A percentile compares a stretch with the other conserved stretches of the same genome.
Evolutionary conservation across 2,329 filamentous ascomycete genomes (phyloP).

Genomic region (Akanthomyces lecanii): DNA sequence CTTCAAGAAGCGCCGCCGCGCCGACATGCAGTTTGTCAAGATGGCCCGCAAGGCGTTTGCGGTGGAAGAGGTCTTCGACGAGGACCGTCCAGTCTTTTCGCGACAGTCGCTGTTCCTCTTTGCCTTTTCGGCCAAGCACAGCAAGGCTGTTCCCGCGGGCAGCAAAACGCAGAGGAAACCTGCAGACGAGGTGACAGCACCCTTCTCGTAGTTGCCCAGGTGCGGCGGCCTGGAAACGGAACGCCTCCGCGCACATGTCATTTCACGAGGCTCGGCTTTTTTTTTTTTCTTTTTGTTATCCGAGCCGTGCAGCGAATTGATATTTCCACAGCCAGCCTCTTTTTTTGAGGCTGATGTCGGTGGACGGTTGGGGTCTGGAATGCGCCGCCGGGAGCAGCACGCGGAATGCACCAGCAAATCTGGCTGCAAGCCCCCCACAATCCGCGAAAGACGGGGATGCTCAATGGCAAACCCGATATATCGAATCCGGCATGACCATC

Average conservation of each 20-base stretch:
- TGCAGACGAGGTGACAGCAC: neutral
- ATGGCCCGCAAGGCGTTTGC: constrained; percentile 63
- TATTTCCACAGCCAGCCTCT: neutral
- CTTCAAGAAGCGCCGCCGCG: constrained; percentile 87
- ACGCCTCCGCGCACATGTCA: no score
- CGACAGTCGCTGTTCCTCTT: constrained; percentile 59
- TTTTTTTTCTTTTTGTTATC: no score
- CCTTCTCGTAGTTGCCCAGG: neutral
- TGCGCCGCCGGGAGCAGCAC: neutral
- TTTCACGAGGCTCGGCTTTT: neutral
- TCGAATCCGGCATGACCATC: neutral
- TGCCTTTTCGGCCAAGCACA: constrained; percentile 44
- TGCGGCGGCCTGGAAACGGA: no score
- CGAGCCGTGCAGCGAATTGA: no score
- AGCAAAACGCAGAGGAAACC: neutral
- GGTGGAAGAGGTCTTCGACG: constrained; percentile 59
- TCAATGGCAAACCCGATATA: neutral
- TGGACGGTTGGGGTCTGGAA: neutral
- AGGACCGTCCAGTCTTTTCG: constrained; percentile 54
- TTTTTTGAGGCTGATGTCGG: neutral
- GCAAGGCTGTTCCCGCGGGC: neutral
- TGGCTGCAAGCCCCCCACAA: neutral
- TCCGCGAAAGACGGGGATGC: neutral
- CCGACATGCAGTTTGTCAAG: constrained; percentile 71
- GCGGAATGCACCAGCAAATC: neutral